Percentiles rank a stretch among this genome's conserved stretches.
phyloP scores from a whole-genome alignment of 495 filamentous ascomycete genomes.

The Penicillium flavigenum region DNA sequence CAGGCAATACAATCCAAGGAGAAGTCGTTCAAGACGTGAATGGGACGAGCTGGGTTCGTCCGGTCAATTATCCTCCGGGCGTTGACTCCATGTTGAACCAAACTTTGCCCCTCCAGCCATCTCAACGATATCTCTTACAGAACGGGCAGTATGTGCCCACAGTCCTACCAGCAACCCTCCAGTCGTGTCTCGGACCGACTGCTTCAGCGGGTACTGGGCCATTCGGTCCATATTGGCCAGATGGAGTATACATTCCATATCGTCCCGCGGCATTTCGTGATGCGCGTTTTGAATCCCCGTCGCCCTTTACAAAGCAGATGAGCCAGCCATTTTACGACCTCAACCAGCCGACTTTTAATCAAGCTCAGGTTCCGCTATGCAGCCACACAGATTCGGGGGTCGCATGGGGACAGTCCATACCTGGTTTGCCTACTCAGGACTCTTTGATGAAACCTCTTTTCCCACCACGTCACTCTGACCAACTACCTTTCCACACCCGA shows the following conservation, averaged over 20 bases:
- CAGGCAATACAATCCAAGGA: slow-evolving; percentile 26
- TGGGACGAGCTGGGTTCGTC: slow-evolving; percentile 46
- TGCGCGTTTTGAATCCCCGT: slow-evolving; percentile 46
- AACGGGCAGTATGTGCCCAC: slow-evolving; percentile 60
- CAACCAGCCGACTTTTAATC: slow-evolving; percentile 31
- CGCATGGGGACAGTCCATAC: slow-evolving; percentile 36
- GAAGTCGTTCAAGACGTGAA: slow-evolving; percentile 39
- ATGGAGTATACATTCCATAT: slow-evolving; percentile 75
- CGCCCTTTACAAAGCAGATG: slow-evolving; percentile 21
- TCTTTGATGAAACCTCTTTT: slow-evolving; percentile 38
- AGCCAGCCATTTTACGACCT: slow-evolving; percentile 31
- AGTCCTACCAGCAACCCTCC: slow-evolving; percentile 68
- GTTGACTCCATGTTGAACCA: slow-evolving; percentile 55
- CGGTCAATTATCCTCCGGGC: slow-evolving; percentile 42
- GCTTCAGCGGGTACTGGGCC: slow-evolving; percentile 70
- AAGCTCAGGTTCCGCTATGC: slow-evolving; percentile 26
- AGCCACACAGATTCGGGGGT: slow-evolving; percentile 27
- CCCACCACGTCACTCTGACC: slow-evolving; percentile 45
- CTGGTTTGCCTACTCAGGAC: slow-evolving; percentile 30
- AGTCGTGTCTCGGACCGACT: slow-evolving; percentile 68
- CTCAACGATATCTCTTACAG: slow-evolving; percentile 41
- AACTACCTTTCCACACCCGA: slow-evolving; percentile 41
- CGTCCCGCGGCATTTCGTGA: slow-evolving; percentile 64
- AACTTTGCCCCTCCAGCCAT: slow-evolving; percentile 41
- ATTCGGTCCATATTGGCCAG: slow-evolving; percentile 75